These are phyloP conservation scores for Atkinsonella hypoxylon DNA, from an alignment of 2,329 filamentous ascomycete species.

Conservation along the genomic window DNA sequence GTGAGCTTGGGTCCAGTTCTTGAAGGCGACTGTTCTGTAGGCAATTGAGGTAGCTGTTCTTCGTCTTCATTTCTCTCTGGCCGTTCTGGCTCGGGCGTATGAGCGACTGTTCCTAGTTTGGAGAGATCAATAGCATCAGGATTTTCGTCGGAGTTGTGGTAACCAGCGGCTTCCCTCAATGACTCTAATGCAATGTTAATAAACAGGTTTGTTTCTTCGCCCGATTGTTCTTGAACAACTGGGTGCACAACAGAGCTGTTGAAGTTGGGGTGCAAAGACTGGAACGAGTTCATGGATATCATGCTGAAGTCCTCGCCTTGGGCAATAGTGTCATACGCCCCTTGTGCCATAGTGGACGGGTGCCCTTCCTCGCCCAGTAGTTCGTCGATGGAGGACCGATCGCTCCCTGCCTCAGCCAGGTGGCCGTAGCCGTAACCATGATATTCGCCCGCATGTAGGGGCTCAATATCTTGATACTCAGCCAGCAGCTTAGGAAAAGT, in stretches of 20 bases:
- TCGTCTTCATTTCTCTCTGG: background rate
- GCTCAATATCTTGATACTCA: conserved; percentile 7
- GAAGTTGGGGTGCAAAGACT: conserved; percentile 34
- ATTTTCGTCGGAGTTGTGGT: conserved; percentile 3
- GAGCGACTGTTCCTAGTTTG: conserved; percentile 1
- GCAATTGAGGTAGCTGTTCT: background rate
- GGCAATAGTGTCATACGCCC: conserved; percentile 29
- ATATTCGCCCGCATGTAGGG: conserved; percentile 15
- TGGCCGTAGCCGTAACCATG: conserved; percentile 10
- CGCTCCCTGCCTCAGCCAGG: conserved; percentile 19
- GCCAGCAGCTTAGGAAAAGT: background rate
- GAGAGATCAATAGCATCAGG: conserved; percentile 3
- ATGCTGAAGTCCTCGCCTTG: conserved; percentile 47
- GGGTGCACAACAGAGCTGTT: conserved; percentile 20
- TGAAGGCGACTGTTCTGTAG: conserved; percentile 9
- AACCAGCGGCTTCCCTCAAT: conserved; percentile 24
- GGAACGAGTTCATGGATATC: conserved; percentile 44
- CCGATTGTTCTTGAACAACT: conserved; percentile 32
- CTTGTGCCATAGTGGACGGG: conserved; percentile 11
- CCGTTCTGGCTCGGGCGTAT: conserved; percentile 1
- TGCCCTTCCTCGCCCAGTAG: conserved; percentile 5
- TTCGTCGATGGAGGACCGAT: conserved; percentile 22
- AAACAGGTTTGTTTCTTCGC: conserved; percentile 43
- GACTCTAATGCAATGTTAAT: conserved; percentile 43
- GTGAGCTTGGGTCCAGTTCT: background rate